phyloP scores from a whole-genome alignment of 2,329 filamentous ascomycete species.

The Sordariomycetes sp. region DNA sequence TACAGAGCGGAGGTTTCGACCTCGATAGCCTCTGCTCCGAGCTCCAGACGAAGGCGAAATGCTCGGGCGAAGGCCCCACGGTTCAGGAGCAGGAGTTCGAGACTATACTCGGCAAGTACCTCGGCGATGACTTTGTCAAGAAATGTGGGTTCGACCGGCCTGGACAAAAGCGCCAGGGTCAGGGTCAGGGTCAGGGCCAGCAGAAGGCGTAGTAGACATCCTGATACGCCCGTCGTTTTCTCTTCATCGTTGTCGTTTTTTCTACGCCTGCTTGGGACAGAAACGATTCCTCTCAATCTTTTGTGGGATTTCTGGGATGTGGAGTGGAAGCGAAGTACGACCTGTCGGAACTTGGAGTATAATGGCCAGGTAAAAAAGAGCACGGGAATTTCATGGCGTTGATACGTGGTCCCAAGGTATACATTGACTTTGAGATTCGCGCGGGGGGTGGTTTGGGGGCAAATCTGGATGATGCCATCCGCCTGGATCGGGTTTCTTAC shows the following conservation, averaged over 20 bases:
- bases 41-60: slow-evolving; percentile 89
- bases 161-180: background rate
- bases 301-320: background rate
- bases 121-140: slow-evolving; percentile 24
- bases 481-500: too few species aligned
- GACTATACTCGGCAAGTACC: slow-evolving; percentile 54
- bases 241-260: background rate
- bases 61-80: slow-evolving; percentile 79
- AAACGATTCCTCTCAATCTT: background rate
- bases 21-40: slow-evolving; percentile 88
- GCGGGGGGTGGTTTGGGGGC: background rate
- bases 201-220: background rate
- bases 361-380: background rate
- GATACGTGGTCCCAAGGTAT: background rate
- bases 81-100: slow-evolving; percentile 85
- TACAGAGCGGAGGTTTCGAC: slow-evolving; percentile 83
- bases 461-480: background rate
- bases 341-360: background rate
- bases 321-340: background rate
- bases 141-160: background rate
- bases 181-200: background rate
- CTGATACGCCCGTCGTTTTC: background rate
- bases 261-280: background rate
- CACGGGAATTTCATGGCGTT: background rate
- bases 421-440: background rate